Base-by-base conservation (phyloP, 805 yeast genomes). In the Saccharomyces mikatae region DNA sequence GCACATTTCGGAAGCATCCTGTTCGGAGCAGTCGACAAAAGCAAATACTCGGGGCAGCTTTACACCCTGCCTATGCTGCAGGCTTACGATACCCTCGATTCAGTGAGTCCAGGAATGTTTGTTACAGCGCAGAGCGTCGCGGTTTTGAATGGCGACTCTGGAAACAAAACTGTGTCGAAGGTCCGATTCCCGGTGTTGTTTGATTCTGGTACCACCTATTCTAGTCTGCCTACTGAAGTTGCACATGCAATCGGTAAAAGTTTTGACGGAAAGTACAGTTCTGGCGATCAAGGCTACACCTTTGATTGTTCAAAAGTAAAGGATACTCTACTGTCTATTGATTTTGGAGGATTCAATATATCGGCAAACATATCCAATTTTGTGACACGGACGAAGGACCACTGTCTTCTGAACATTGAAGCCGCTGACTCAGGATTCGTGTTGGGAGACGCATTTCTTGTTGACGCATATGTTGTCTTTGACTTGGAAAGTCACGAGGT, bases 401-500 rank as follows among this genome's bases (percentile, higher is more conserved):
- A 36, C 10, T 82, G 85, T 70, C 76, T 74, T 6, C 59, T 81
- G 44, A 82, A 79, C 8, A 56, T 80, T 3, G 50, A 60, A 3
- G 26, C 67, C 71, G 14, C 58, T 60, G 41, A 58, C 70, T 29
- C 56, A 36, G 13, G 6, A 65, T 5, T 31, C n/a, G 14, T 83
- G 53, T 71, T 87, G 41, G 94, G 94, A 10, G 90, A 84, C 64
- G 76, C 79, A 48, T 79, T 86, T 64, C 70, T 87, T 58, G 74
- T 87, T 52, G 76, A 80, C 41, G 85, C 84, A 3, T 87, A 86
- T 64, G 77, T 80, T 27, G 89, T 84, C n/a, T 84, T 78, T 67
- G 87, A 87, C 66, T 71, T 84, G 51, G 87, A 83, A 29, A 77
- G 77, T 60, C 67, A 66, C 49, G 75, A 80, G 62, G 71, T 86